Conservation (phyloP, 768 basidiomycete species). For the Leccinum imitatum region DNA sequence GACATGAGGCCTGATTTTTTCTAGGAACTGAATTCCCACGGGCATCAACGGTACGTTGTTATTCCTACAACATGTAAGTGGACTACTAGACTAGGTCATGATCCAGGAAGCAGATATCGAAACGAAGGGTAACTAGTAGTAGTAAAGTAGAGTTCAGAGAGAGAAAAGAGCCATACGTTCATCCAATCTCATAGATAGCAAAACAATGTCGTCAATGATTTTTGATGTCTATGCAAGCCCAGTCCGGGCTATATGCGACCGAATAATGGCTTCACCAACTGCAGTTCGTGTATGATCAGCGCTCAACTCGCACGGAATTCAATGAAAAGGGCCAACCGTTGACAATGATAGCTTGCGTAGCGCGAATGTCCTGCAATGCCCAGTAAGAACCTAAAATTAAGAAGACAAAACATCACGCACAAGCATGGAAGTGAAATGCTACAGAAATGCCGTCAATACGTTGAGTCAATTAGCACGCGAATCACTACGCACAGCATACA, state of each 20-base stretch:
- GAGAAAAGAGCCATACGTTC: slow-evolving; percentile 4
- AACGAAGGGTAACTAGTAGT: slow-evolving; percentile 27
- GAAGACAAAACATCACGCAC: slow-evolving; percentile 34
- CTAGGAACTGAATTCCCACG: slow-evolving; percentile 14
- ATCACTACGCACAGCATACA: slow-evolving; percentile 58
- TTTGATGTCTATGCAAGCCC: slow-evolving; percentile 36
- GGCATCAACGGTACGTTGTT: slow-evolving; percentile 4
- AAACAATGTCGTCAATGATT: slow-evolving; percentile 1
- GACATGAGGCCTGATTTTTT: slow-evolving; percentile 8
- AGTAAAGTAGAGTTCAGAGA: slow-evolving; percentile 18
- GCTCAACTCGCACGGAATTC: not conserved
- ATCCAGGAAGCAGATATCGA: slow-evolving; percentile 29
- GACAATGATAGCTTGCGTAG: slow-evolving; percentile 64
- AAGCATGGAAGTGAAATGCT: slow-evolving; percentile 76
- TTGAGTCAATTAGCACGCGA: not conserved
- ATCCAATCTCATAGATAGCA: slow-evolving; percentile 16
- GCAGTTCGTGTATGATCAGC: slow-evolving; percentile 7
- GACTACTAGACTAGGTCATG: slow-evolving; percentile 21
- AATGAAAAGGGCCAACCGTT: slow-evolving; percentile 44
- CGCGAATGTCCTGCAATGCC: slow-evolving; percentile 54
- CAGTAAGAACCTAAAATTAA: not conserved
- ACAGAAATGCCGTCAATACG: slow-evolving; percentile 10
- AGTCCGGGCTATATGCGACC: slow-evolving; percentile 59
- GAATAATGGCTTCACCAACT: slow-evolving; percentile 70
- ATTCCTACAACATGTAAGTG: slow-evolving; percentile 23